Conservation (phyloP, 2,329 filamentous ascomycete species). For the Dactylellina haptotyla region DNA sequence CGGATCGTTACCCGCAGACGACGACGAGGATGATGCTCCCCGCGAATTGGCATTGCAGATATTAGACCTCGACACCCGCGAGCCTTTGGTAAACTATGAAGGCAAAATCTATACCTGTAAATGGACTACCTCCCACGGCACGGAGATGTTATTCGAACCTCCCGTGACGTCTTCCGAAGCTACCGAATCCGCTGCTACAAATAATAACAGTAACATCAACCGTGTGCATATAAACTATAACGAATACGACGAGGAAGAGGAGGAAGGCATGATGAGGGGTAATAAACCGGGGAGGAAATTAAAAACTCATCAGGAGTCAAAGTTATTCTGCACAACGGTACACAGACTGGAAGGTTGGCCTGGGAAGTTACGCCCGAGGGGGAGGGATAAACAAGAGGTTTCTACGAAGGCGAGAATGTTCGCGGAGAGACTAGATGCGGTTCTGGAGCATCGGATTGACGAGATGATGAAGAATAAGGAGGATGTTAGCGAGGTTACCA, state of each 20-base stretch:
- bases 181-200: neutral
- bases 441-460: conserved; percentile 33
- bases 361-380: conserved; percentile 23
- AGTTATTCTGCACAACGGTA: conserved; percentile 26
- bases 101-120: conserved; percentile 42
- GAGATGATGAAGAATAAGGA: conserved; percentile 38
- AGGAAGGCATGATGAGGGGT: neutral
- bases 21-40: neutral
- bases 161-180: neutral
- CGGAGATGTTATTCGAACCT: conserved; percentile 36
- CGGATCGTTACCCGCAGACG: neutral
- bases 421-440: conserved; percentile 44
- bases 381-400: conserved; percentile 48
- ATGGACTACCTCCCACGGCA: conserved; percentile 26
- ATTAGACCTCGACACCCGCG: conserved; percentile 16
- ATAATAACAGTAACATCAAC: too few species aligned
- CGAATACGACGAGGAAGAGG: neutral
- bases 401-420: conserved; percentile 52
- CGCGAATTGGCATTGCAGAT: conserved; percentile 34
- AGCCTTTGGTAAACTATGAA: conserved; percentile 41
- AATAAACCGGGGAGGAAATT: conserved; percentile 12
- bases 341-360: conserved; percentile 38
- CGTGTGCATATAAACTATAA: too few species aligned
- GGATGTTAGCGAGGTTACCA: conserved; percentile 32
- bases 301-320: conserved; percentile 9